Evolutionary conservation across 176 grass and related monocot species (phyloP).

Genomic region (Oryza punctata): DNA sequence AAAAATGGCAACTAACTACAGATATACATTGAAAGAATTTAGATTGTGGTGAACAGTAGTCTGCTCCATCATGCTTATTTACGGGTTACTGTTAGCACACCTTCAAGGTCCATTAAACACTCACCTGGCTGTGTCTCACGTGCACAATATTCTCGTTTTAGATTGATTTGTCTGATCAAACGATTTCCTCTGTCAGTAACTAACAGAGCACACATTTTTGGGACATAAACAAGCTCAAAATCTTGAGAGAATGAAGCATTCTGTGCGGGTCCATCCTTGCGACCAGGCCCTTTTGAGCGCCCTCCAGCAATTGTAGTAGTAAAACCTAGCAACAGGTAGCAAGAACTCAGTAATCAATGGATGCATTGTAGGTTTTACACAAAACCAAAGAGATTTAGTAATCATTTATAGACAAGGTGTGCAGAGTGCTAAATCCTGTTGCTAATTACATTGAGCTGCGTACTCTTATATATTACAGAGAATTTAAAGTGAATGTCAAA

Average conservation of each 20-base stretch:
- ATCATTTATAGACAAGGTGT: background rate
- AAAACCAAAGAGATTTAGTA: background rate
- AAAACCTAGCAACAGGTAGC: constrained; percentile 43
- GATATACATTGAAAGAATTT: background rate
- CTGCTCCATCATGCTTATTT: background rate
- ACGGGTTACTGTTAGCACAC: background rate
- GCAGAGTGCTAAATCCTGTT: background rate
- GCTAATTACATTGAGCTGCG: background rate
- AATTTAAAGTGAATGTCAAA: background rate
- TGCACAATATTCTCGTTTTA: constrained; percentile 61
- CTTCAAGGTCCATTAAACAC: background rate
- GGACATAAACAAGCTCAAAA: constrained; percentile 72
- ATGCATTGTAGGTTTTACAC: background rate
- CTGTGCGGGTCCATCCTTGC: constrained; percentile 66
- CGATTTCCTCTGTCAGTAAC: constrained; percentile 63
- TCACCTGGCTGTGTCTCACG: constrained; percentile 42
- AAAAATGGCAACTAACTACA: background rate
- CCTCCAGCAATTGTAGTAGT: constrained; percentile 76
- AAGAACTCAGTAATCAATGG: constrained; percentile 8
- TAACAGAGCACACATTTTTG: constrained; percentile 63
- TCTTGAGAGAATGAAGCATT: constrained; percentile 69
- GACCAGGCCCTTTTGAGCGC: constrained; percentile 39
- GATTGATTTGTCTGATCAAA: constrained; percentile 65
- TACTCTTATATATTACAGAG: no score
- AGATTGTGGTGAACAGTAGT: background rate